A percentile compares a stretch with the other conserved stretches of the same genome.
Evolutionary conservation across 73 alveolate genomes (phyloP).

Genomic region (Paramecium biaurelia): DNA sequence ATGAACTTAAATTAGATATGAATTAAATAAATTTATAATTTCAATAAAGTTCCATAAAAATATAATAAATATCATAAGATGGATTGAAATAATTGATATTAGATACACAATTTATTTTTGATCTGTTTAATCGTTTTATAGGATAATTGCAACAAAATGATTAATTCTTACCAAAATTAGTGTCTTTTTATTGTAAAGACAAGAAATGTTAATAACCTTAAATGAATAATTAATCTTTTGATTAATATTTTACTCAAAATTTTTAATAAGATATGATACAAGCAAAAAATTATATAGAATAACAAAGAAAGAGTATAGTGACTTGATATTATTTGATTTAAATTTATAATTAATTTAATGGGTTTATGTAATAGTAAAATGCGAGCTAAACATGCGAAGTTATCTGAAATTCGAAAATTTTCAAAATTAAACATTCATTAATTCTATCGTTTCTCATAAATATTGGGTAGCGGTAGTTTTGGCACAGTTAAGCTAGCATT

Average conservation of each 20-base stretch:
- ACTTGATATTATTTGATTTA: background rate
- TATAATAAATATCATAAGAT: background rate
- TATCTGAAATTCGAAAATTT: background rate
- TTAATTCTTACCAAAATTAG: background rate
- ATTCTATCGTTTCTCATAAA: slow-evolving; percentile 31
- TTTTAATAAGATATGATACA: slow-evolving; percentile 29
- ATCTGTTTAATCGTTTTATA: background rate
- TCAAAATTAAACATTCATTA: slow-evolving; percentile 45
- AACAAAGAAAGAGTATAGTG: slow-evolving; percentile 6
- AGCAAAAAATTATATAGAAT: background rate
- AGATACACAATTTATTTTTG: background rate
- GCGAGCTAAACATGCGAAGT: background rate
- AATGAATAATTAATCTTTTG: background rate
- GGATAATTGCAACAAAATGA: background rate
- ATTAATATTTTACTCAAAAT: background rate
- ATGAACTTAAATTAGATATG: slow-evolving; percentile 16
- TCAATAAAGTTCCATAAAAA: background rate
- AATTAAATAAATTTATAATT: background rate
- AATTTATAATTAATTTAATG: background rate
- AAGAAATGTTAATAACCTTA: background rate
- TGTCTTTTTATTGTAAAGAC: background rate
- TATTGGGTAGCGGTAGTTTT: slow-evolving; percentile 66
- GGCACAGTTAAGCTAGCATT: slow-evolving; percentile 66
- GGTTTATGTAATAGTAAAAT: background rate
- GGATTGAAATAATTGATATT: background rate